Conservation (phyloP, 2,329 filamentous ascomycete genomes). For the Seiridium unicorne region DNA sequence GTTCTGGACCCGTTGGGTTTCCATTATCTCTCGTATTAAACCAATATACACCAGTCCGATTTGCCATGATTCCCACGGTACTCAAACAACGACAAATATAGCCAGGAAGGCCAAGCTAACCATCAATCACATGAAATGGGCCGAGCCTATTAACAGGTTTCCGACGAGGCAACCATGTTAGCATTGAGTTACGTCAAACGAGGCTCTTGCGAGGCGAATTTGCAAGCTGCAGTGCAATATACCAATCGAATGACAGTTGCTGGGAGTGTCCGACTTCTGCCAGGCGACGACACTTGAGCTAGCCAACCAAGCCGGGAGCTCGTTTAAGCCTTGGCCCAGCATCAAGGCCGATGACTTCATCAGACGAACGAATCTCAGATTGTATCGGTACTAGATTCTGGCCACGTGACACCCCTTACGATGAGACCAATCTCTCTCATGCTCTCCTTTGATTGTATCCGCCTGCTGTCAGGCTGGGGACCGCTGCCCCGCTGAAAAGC, state of each 20-base stretch:
- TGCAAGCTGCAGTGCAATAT: not conserved
- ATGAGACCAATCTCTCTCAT: no score
- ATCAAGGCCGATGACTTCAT: not conserved
- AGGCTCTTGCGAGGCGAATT: not conserved
- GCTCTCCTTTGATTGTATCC: no score
- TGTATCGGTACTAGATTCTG: not conserved
- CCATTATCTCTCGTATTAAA: no score
- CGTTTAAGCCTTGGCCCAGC: not conserved
- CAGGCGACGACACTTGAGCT: not conserved
- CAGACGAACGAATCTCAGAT: not conserved
- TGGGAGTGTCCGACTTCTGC: not conserved
- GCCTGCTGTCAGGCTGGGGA: no score
- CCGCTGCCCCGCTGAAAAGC: no score
- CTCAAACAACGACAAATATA: no score
- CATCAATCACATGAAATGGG: constrained; percentile 18
- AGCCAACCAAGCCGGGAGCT: not conserved
- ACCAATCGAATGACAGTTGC: not conserved
- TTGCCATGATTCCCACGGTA: no score
- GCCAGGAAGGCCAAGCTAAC: not conserved
- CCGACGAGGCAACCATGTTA: not conserved
- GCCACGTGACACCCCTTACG: no score
- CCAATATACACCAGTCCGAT: no score
- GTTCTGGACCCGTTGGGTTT: no score
- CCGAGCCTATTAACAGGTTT: not conserved
- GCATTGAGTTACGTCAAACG: not conserved